Evolutionary conservation across 768 basidiomycete species (phyloP).

Genomic region (Mrakia blollopis): DNA sequence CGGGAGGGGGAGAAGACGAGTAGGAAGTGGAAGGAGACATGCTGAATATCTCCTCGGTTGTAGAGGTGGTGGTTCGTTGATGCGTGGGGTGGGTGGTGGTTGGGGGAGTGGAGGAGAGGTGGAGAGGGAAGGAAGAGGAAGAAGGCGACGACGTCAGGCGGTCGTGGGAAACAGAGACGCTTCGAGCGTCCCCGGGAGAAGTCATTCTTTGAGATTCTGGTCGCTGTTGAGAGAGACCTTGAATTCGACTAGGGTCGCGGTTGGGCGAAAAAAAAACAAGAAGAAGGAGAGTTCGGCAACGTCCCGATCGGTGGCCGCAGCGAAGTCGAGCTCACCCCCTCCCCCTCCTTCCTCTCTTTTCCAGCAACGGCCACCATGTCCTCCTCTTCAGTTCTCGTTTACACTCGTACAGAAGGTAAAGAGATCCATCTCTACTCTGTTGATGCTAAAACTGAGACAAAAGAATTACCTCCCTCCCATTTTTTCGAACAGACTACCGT

Average conservation of each 20-base stretch:
- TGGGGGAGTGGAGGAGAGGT: not conserved
- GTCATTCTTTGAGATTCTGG: no score
- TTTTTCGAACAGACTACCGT: slow-evolving; percentile 61
- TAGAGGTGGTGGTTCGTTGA: not conserved
- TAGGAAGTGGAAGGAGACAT: not conserved
- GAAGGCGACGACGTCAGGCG: not conserved
- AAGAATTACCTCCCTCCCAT: not conserved
- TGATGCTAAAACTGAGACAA: not conserved
- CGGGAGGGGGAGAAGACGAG: not conserved
- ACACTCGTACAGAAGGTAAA: slow-evolving; percentile 31
- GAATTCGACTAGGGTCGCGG: no score
- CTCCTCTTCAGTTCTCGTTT: slow-evolving; percentile 16
- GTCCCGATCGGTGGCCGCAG: no score
- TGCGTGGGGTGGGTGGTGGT: not conserved
- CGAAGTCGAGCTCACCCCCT: no score
- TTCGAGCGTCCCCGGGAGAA: not conserved
- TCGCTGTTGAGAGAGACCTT: no score
- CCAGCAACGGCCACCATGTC: not conserved
- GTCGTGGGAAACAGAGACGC: not conserved
- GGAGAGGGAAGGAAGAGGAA: not conserved
- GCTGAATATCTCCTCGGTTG: not conserved
- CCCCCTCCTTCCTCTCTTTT: not conserved
- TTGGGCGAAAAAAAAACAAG: no score
- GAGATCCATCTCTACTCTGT: no score
- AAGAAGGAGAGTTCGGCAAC: no score